Conservation (phyloP, 495 filamentous ascomycete genomes). For the Hypoxylon fragiforme region DNA sequence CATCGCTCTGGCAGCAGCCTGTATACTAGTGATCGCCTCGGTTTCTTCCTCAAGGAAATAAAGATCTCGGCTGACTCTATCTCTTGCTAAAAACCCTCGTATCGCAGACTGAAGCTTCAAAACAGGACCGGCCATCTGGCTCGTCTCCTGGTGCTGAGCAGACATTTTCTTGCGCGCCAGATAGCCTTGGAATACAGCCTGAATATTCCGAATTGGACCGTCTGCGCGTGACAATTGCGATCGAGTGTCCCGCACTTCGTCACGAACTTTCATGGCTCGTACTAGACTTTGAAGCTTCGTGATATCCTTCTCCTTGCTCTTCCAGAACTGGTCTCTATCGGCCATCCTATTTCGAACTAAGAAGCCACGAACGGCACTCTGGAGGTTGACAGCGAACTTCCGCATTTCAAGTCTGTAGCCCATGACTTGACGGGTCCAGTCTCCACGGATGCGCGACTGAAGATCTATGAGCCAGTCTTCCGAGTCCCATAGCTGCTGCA, state of each 20-base stretch:
- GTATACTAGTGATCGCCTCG: conserved; percentile 48
- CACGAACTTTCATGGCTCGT: conserved; percentile 73
- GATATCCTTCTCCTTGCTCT: conserved; percentile 70
- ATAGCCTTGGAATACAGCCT: conserved; percentile 68
- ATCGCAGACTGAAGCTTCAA: conserved; percentile 56
- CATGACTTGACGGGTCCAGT: conserved; percentile 68
- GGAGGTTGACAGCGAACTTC: conserved; percentile 71
- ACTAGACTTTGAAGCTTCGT: conserved; percentile 82
- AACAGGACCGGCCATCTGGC: conserved; percentile 49
- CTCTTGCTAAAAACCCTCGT: conserved; percentile 54
- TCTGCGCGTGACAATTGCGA: conserved; percentile 60
- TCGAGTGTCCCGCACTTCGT: conserved; percentile 65
- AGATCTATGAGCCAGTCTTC: conserved; percentile 78
- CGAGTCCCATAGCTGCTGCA: conserved; percentile 89
- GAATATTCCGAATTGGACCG: conserved; percentile 65
- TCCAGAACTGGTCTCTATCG: conserved; percentile 66
- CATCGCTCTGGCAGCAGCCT: conserved; percentile 52
- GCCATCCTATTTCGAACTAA: conserved; percentile 67
- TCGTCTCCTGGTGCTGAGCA: conserved; percentile 58
- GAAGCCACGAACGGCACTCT: conserved; percentile 80
- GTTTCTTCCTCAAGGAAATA: conserved; percentile 42
- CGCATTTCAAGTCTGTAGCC: conserved; percentile 80
- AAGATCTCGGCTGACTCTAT: conserved; percentile 42
- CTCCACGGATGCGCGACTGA: conserved; percentile 80
- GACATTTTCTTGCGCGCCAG: conserved; percentile 54